Base-by-base conservation (phyloP, 768 basidiomycete genomes). In the Podaxis mareebaensis region DNA sequence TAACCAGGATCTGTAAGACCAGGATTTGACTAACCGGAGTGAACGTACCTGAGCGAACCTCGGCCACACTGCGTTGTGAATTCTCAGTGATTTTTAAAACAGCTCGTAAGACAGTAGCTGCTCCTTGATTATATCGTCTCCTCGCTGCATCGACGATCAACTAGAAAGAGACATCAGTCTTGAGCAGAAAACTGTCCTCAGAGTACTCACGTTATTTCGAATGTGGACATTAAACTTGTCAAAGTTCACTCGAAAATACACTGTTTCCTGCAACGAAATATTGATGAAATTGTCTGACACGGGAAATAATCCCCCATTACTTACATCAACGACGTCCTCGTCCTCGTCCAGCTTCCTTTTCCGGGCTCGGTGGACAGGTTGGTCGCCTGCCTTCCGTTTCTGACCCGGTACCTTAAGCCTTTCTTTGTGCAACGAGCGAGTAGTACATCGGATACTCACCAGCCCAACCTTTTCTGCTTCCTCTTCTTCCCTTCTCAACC, bases 231-330 rank as follows among this genome's bases (percentile, higher is more conserved):
- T 88, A 75, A 95, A 96, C 68, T 86, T 90, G 67, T 95, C 90
- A 71, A 89, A 92, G 77, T 98, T 98, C 53, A 98, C 84, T 53
- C 92, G 86, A 71, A 97, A 92, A 74, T 88, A 87, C 38, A 93
- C 83, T 2, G 79, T 79, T 17, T 91, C 86, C 89, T 95, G 63
- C 6, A 30, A 57, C 3, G 53, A 44, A 48, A 64, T 53, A 4
- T 69, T 53, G 44, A 64, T 49, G 69, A 40, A 61, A 38, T 60
- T 36, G 30, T 54, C 65, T 22, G 51, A 54, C 44, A n/a, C 28
- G 17, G 44, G 49, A 20, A 64, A 33, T 3, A 33, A 59, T 11
- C 54, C 46, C 36, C 10, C 36, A 15, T 56, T 11, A 73, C 87
- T 75, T 68, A 93, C 93, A 75, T 94, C 89, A 39, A 93, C 85